Conservation (phyloP, 257 asterid species). For the Sherardia arvensis region DNA sequence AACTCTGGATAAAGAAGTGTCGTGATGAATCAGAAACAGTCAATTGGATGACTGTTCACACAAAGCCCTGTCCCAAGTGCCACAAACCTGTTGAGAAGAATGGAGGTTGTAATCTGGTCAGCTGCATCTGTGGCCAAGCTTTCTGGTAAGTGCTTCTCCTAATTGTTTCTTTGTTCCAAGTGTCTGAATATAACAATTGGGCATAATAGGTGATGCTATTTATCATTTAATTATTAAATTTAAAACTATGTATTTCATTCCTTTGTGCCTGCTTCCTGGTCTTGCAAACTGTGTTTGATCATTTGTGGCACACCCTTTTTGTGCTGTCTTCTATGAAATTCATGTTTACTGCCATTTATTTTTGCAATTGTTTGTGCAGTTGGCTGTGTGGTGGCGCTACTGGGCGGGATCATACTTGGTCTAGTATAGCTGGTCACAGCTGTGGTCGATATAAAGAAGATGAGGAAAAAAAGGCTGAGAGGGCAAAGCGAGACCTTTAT, state of each 20-base stretch:
- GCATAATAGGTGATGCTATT: not conserved
- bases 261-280: not conserved
- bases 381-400: slow-evolving; percentile 99
- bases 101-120: slow-evolving; percentile 91
- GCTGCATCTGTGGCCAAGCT: slow-evolving; percentile 93
- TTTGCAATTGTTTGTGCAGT: slow-evolving; percentile 29
- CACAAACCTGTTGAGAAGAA: slow-evolving; percentile 95
- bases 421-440: slow-evolving; percentile 62
- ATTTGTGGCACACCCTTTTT: not conserved
- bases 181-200: not conserved
- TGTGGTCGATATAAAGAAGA: slow-evolving; percentile 93
- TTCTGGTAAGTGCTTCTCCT: slow-evolving; percentile 57
- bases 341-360: slow-evolving; percentile 7
- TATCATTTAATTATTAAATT: not conserved
- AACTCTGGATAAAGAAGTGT: slow-evolving; percentile 89
- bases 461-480: slow-evolving; percentile 41
- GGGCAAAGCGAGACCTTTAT: slow-evolving; percentile 70
- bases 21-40: slow-evolving; percentile 96
- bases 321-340: not conserved
- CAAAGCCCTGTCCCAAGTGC: slow-evolving; percentile 95
- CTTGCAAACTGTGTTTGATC: not conserved
- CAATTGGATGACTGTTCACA: slow-evolving; percentile 84
- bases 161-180: not conserved
- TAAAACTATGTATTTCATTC: too few species aligned
- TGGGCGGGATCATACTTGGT: slow-evolving; percentile 75